Evolutionary conservation across 768 basidiomycete genomes (phyloP), one percentile per base, ranked within the genome.

Genomic region (Naganishia vaughanmartiniae): DNA sequence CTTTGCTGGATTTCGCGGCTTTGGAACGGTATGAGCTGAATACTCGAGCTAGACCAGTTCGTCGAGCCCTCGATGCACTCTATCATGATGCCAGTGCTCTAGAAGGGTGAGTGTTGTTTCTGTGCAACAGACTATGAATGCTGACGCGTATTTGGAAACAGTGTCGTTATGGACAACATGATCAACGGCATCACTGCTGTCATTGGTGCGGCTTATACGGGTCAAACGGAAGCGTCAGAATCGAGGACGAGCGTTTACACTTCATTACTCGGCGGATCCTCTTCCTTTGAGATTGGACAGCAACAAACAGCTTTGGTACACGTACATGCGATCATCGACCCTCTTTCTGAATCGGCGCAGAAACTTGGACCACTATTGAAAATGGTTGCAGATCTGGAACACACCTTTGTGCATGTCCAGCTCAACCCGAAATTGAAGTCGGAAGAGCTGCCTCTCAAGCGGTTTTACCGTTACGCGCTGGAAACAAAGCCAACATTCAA

Each of bases 401-500:
- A 77, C 45, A 79, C 81, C 11, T 73, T 85, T 74, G 83, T 93
- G 11, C 86, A 90, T 71, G 83, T 98, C n/a, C 87, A 91, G 76
- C 81, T 96, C 4, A 91, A 91, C 75, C 93, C 94, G 0, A 81
- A 84, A 0, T 70, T 76, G 10, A 82, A 79, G 31, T 85, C 89
- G 71, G 78, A 80, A 1, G 93, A 96, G 90, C 83, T 96, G 31
- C 93, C 93, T 0, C 82, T 98, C 53, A 97, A 96, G 80, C 86
- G 89, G 21, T 98, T 97, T 84, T 98, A 96, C 79, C 89, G 90
- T 9, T 92, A 89, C 77, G 88, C 87, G 65, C 81, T 93, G 5
- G 77, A 83, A 1, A 84, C 87, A 1, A 78, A 81, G 4, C 82
- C 89, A 17, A 69, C 79, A 0, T 97, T 92, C 77, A 87, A 91